These are phyloP conservation scores for Apophysomyces trapeziformis DNA, from an alignment of 371 early-diverging fungal species.

Conservation along the genomic window DNA sequence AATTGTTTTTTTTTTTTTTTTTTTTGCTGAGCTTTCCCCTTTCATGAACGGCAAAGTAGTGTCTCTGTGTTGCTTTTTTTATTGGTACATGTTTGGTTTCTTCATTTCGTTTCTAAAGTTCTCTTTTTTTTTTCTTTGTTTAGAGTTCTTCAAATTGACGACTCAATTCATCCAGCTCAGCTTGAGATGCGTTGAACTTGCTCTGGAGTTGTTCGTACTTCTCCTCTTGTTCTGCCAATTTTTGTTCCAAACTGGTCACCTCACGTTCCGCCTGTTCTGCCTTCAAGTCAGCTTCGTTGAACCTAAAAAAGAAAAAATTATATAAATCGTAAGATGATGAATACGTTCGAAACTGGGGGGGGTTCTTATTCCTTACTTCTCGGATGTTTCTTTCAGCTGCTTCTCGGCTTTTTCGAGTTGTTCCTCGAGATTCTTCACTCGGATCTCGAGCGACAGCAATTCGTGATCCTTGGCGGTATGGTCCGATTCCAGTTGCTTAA, in stretches of 20 bases:
- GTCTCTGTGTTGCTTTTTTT: background rate
- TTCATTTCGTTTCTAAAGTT: background rate
- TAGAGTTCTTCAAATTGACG: constrained; percentile 77
- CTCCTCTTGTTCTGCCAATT: constrained; percentile 65
- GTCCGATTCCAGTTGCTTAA: constrained; percentile 69
- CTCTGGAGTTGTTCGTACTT: constrained; percentile 65
- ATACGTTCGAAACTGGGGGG: background rate
- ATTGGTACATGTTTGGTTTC: background rate
- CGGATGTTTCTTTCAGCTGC: constrained; percentile 59
- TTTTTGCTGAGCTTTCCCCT: background rate
- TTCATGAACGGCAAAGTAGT: background rate
- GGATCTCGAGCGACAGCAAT: constrained; percentile 70
- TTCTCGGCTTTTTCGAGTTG: constrained; percentile 69
- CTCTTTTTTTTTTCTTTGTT: background rate
- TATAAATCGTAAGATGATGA: too few species aligned
- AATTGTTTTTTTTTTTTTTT: too few species aligned
- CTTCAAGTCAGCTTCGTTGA: constrained; percentile 74
- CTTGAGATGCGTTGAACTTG: constrained; percentile 66
- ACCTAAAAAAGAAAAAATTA: constrained; percentile 39
- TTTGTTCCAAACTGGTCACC: constrained; percentile 66
- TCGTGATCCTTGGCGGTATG: constrained; percentile 79
- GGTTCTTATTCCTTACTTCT: constrained; percentile 54
- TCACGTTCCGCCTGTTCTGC: constrained; percentile 79
- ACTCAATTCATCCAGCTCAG: constrained; percentile 76
- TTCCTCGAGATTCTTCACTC: constrained; percentile 67